Conservation (phyloP, 768 basidiomycete species). For the Tricholoma hemisulphureum region DNA sequence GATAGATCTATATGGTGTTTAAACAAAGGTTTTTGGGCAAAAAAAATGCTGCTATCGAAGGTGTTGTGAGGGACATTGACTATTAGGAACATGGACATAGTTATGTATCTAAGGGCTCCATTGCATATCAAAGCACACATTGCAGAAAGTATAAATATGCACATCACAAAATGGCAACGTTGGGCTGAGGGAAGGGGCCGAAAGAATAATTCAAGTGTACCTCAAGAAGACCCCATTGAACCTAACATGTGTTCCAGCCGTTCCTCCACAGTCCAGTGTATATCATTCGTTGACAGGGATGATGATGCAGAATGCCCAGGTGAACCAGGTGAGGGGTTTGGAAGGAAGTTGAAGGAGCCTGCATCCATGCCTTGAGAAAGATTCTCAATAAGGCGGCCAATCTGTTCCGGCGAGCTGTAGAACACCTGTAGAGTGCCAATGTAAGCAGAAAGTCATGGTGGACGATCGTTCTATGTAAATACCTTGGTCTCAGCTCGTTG, state of each 20-base stretch:
- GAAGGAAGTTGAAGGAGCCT: conserved; percentile 74
- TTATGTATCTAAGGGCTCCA: conserved; percentile 19
- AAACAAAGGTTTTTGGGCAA: conserved; percentile 17
- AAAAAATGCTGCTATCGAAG: not conserved
- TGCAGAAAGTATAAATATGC: conserved; percentile 18
- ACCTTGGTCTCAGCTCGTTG: conserved; percentile 84
- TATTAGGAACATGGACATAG: conserved; percentile 16
- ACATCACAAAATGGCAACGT: conserved; percentile 10
- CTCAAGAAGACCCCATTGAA: conserved; percentile 34
- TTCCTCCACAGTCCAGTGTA: conserved; percentile 74
- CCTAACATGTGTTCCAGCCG: conserved; percentile 71
- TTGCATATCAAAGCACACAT: conserved; percentile 19
- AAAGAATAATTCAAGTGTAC: conserved; percentile 15
- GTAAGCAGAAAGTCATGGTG: conserved; percentile 28
- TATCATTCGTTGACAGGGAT: conserved; percentile 62
- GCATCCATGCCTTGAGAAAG: conserved; percentile 81
- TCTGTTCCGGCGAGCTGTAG: conserved; percentile 73
- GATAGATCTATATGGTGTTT: conserved; percentile 60
- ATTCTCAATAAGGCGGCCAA: conserved; percentile 79
- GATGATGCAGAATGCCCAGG: conserved; percentile 57
- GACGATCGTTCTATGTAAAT: conserved; percentile 22
- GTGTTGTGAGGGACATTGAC: conserved; percentile 14
- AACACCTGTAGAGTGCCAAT: conserved; percentile 51
- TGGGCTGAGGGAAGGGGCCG: conserved; percentile 11
- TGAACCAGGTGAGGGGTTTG: conserved; percentile 45